Evolutionary conservation across 305 asterid species (phyloP), one percentile per base, ranked within the genome.

Genomic region (Caryopteris hybrid): DNA sequence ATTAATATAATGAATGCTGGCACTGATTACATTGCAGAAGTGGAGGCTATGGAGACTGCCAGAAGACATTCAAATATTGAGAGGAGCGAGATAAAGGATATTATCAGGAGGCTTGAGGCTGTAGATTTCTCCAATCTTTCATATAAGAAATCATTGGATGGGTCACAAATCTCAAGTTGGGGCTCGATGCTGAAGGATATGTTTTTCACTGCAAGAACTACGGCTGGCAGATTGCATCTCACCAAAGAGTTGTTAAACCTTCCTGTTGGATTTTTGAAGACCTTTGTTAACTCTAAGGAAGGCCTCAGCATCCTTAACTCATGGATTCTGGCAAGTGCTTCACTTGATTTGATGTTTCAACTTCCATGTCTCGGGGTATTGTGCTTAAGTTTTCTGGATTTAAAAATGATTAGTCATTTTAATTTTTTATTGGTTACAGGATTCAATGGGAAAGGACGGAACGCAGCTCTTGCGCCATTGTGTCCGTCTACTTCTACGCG

Each of bases 391-490:
- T 75, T 65, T 48, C 68, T 41, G 71, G 64, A 55, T 51, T 29
- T 54, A 41, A 71, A 67, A 72, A 31, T 70, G 41, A 21, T 74
- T 55, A 33, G 57, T 79, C 43, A 76, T 58, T 70, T 60, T 38
- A 80, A 46, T 53, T 74, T 45, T 72, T 51, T 63, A 38, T 38
- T 66, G 33, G 48, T 65, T 31, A 72, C 83, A 95, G 99, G 99
- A 95, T 74, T 91, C 99, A 50, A 81, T 95, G 97, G 99, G 99
- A 46, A 95, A 95, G 84, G 97, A 95, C 80, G 97, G 96, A 80
- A 95, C 99, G 52, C 99, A 95, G 81, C 97, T 95, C 70, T 81
- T 95, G 88, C 99, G 99, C 27, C 99, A 91, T 81, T 95, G 99
- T 76, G 96, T 92, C 70, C 98, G 99, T 68, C 70, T 95, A 52